These are phyloP conservation scores for Colletotrichum sidae DNA, from an alignment of 2,329 filamentous ascomycete genomes.

Conservation along the genomic window DNA sequence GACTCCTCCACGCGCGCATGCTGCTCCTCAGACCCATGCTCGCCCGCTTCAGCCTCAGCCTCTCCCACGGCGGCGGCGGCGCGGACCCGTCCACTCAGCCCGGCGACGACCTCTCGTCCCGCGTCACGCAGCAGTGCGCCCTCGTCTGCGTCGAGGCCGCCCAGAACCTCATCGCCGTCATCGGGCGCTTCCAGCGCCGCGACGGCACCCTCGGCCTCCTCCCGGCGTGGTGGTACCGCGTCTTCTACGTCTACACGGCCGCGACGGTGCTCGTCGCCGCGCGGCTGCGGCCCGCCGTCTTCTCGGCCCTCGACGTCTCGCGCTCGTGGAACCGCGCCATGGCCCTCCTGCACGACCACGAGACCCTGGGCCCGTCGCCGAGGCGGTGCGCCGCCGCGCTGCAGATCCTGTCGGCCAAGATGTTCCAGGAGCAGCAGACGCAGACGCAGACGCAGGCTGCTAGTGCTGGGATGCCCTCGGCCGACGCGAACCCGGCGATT, in stretches of 20 bases:
- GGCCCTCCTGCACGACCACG: constrained; percentile 46
- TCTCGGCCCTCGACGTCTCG: constrained; percentile 42
- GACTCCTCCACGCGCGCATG: constrained; percentile 50
- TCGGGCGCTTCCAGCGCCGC: constrained; percentile 45
- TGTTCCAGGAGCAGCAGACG: constrained; percentile 42
- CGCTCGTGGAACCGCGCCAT: constrained; percentile 49
- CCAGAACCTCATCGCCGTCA: constrained; percentile 46
- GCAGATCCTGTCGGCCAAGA: constrained; percentile 49
- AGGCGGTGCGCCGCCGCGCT: constrained; percentile 48
- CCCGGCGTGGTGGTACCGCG: constrained; percentile 54
- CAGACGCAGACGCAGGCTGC: background rate
- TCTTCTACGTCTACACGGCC: constrained; percentile 52
- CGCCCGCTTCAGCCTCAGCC: constrained; percentile 47
- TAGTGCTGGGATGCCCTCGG: background rate
- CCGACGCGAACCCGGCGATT: background rate
- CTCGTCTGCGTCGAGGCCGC: constrained; percentile 49
- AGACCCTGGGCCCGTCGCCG: constrained; percentile 48
- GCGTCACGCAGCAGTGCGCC: constrained; percentile 48
- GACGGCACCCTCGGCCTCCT: constrained; percentile 49
- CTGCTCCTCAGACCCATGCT: constrained; percentile 48
- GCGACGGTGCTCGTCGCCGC: constrained; percentile 51
- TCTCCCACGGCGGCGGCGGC: constrained; percentile 41
- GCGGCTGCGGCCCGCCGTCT: constrained; percentile 47
- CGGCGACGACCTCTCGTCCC: constrained; percentile 41
- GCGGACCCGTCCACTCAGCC: constrained; percentile 16